Evolutionary conservation across 2,329 filamentous ascomycete species (phyloP).

Genomic region (Penicillium aurantiogriseum): DNA sequence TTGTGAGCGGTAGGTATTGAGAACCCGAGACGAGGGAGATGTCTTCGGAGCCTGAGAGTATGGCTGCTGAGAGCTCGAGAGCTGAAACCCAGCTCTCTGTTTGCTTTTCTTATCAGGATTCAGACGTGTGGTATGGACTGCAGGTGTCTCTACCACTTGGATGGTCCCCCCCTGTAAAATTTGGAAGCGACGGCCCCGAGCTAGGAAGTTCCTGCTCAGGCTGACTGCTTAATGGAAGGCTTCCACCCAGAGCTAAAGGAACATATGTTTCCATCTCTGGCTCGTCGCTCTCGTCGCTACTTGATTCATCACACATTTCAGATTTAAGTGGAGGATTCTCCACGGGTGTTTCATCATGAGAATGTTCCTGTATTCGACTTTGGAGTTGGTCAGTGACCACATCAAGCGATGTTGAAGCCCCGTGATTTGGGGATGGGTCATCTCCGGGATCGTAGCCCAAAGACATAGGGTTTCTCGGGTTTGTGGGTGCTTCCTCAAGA

Average conservation of each 20-base stretch:
- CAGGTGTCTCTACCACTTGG: constrained; percentile 37
- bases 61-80: constrained; percentile 6
- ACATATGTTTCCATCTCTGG: constrained; percentile 38
- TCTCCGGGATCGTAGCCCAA: not conserved
- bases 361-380: not conserved
- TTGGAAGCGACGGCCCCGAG: constrained; percentile 24
- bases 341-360: not conserved
- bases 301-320: constrained; percentile 9
- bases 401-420: too few species aligned
- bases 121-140: constrained; percentile 10
- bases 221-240: constrained; percentile 26
- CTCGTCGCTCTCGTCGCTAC: constrained; percentile 31
- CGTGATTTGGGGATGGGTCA: not conserved
- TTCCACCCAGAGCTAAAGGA: constrained; percentile 30
- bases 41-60: constrained; percentile 28
- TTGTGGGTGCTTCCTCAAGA: not conserved
- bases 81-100: not conserved
- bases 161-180: constrained; percentile 19
- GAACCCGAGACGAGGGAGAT: constrained; percentile 36
- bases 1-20: constrained; percentile 34
- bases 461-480: not conserved
- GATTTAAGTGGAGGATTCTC: too few species aligned
- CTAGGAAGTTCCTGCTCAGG: constrained; percentile 23
- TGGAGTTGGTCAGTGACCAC: not conserved
- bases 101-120: constrained; percentile 1